Base-by-base conservation (phyloP, 2,329 filamentous ascomycete genomes). In the Trichoderma endophyticum region DNA sequence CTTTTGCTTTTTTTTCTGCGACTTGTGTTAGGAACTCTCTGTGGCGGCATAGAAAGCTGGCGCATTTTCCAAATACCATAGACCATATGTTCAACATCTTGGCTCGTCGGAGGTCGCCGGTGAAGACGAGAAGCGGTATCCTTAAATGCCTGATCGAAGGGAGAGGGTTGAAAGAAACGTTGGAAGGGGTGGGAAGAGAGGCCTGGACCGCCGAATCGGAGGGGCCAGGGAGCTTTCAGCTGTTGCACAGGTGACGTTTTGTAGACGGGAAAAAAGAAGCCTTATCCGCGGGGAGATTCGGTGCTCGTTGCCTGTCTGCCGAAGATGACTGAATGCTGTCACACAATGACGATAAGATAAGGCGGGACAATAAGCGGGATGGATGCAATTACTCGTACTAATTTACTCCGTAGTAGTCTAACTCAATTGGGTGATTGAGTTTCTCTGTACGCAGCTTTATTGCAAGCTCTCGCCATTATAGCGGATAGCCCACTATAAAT, bases 11-110 rank as follows among this genome's bases (percentile, higher is more conserved):
- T 98, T 96, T 86, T 97, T 95, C 91, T 97, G 83, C 79, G 79
- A 82, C 59, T 30, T 15, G 24, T 12, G 68, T 71, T 63, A 73
- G 71, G 28, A 48, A 48, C 8, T 26, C 60, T 64, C 28, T 24
- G 24, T 62, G 48, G 62, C n/a, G 63, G 26, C 8, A 26, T 36
- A 70, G 7, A 36, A 24, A 26, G 24, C 36, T 26, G 26, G 39
- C 48, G 24, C 51, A 56, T 36, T 54, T 34, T 34, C 60, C 57
- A 79, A 87, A 66, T 86, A 97, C 94, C 95, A 98, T 97, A 79
- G 94, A 97, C 96, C 95, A 98, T 87, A 98, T 98, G 86, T 98
- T 98, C 87, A 98, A 88, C 96, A 98, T 98, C 80, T 86, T 95
- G 85, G 75, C 72, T 74, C 74, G 75, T 66, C 43, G 69, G 12